A percentile compares a stretch with the other conserved stretches of the same genome.
phyloP scores from a whole-genome alignment of 495 filamentous ascomycete species.

The Amorphotheca resinae region DNA sequence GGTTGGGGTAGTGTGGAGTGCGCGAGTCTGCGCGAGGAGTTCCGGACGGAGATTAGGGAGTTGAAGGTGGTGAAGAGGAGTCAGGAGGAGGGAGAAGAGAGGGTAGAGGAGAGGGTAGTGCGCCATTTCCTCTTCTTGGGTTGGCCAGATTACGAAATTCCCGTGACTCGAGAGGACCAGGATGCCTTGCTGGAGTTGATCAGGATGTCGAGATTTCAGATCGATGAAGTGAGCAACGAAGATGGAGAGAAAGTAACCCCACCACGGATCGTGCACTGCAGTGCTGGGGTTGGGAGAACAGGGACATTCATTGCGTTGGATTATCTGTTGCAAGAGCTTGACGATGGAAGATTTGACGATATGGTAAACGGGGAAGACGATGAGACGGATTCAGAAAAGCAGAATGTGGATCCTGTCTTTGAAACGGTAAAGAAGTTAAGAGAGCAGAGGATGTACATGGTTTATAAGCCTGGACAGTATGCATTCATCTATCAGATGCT shows the following conservation, averaged over 20 bases:
- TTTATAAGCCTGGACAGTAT: conserved; percentile 75
- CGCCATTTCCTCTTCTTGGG: conserved; percentile 82
- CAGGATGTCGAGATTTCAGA: conserved; percentile 20
- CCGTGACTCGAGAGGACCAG: conserved; percentile 56
- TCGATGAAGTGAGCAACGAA: conserved; percentile 48
- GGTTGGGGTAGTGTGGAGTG: conserved; percentile 32
- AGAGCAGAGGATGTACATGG: conserved; percentile 88
- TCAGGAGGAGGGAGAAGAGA: conserved; percentile 26
- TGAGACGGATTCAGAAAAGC: not conserved
- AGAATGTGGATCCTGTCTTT: conserved; percentile 33
- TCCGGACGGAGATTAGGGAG: conserved; percentile 34
- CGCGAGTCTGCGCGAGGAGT: conserved; percentile 34
- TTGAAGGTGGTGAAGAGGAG: conserved; percentile 25
- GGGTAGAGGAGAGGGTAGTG: conserved; percentile 45
- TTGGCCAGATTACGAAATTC: conserved; percentile 91
- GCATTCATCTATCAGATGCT: conserved; percentile 80
- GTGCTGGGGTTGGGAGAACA: conserved; percentile 81
- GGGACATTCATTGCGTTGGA: conserved; percentile 93
- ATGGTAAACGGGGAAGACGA: not conserved
- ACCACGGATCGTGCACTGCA: conserved; percentile 89
- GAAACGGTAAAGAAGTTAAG: conserved; percentile 64
- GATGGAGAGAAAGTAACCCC: conserved; percentile 39
- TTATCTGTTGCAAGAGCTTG: conserved; percentile 67
- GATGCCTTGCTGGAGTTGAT: conserved; percentile 66
- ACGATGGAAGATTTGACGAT: conserved; percentile 50